Percentiles rank a stretch among this genome's conserved stretches.
These are phyloP conservation scores for Acacia melanoxylon DNA, from an alignment of 306 rosid species.

Conservation along the genomic window DNA sequence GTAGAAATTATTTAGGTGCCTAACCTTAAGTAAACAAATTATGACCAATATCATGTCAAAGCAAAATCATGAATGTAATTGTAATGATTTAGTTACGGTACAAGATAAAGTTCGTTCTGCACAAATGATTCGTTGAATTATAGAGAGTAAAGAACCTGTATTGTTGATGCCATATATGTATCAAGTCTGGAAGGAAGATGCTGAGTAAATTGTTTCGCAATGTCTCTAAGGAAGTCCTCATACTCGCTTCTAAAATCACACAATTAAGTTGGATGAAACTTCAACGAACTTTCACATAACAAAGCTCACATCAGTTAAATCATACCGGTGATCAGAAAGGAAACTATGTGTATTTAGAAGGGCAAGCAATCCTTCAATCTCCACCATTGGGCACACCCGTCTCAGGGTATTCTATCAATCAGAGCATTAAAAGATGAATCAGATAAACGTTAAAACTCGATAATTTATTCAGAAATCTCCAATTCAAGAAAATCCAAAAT, in stretches of 20 bases:
- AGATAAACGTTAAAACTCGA: constrained; percentile 12
- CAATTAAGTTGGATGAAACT: constrained; percentile 19
- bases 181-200: constrained; percentile 81
- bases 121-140: background rate
- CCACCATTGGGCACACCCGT: constrained; percentile 65
- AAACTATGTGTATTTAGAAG: constrained; percentile 64
- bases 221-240: constrained; percentile 77
- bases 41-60: background rate
- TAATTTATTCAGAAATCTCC: constrained; percentile 10
- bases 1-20: background rate
- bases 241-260: constrained; percentile 67
- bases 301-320: constrained; percentile 18
- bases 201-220: constrained; percentile 70
- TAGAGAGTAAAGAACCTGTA: constrained; percentile 55
- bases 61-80: background rate
- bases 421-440: constrained; percentile 14
- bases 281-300: background rate
- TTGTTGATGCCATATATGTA: constrained; percentile 73
- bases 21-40: constrained; percentile 1
- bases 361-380: constrained; percentile 59
- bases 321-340: constrained; percentile 88
- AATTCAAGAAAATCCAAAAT: constrained; percentile 32
- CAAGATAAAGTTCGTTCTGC: background rate
- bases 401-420: constrained; percentile 63
- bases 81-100: constrained; percentile 7